A percentile compares a stretch with the other conserved stretches of the same genome.
These are phyloP conservation scores for Alternaria dauci DNA, from an alignment of 2,329 filamentous ascomycete species.

Conservation along the genomic window DNA sequence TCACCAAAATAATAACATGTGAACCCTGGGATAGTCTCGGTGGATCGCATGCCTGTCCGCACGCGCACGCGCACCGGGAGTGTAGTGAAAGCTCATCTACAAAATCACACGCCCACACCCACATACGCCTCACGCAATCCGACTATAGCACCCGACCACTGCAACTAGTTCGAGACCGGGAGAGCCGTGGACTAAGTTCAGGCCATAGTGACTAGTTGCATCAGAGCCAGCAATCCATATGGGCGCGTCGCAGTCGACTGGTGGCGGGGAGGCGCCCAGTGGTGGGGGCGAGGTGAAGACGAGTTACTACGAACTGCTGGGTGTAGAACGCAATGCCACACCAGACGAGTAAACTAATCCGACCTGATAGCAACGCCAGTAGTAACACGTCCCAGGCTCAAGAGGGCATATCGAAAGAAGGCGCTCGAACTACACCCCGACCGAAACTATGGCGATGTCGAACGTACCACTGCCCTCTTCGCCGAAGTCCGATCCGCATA, in stretches of 20 bases:
- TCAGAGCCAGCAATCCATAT: constrained; percentile 38
- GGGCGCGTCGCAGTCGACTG: constrained; percentile 59
- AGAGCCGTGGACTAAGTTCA: constrained; percentile 14
- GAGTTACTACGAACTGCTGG: constrained; percentile 87
- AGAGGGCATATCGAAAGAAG: constrained; percentile 89
- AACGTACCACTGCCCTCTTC: constrained; percentile 83
- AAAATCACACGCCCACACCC: neutral
- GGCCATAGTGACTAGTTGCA: constrained; percentile 17
- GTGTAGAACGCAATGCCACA: constrained; percentile 73
- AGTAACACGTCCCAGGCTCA: constrained; percentile 68
- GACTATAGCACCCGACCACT: constrained; percentile 9
- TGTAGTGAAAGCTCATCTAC: neutral
- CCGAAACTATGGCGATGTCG: constrained; percentile 86
- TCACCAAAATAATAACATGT: constrained; percentile 5
- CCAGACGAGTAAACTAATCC: constrained; percentile 75
- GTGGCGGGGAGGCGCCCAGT: constrained; percentile 30
- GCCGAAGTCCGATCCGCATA: constrained; percentile 93
- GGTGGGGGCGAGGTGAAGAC: constrained; percentile 63
- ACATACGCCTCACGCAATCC: neutral
- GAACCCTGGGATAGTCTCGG: neutral
- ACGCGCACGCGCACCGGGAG: neutral
- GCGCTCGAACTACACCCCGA: constrained; percentile 95
- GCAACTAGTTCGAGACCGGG: constrained; percentile 19
- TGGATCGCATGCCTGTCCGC: constrained; percentile 1
- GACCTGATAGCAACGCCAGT: neutral